A percentile compares a stretch with the other conserved stretches of the same genome.
Evolutionary conservation across 139 green algal genomes (phyloP).

Genomic region (Picochlorum sp.): DNA sequence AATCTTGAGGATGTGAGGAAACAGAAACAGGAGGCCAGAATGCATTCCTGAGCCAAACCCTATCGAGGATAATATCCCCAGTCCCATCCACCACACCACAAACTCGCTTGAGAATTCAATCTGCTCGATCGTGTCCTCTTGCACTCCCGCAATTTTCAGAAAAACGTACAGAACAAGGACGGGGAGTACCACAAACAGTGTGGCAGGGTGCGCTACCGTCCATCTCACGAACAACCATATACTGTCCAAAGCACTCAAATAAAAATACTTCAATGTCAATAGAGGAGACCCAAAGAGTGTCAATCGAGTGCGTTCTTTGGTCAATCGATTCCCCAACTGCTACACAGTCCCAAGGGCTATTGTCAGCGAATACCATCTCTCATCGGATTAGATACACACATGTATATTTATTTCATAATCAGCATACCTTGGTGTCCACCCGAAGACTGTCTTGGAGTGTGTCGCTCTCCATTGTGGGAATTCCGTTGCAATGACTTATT

Average conservation of each 20-base stretch:
- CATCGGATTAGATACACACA: too few species aligned
- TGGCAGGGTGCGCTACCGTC: slow-evolving; percentile 51
- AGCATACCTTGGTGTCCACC: too few species aligned
- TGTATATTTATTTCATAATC: too few species aligned
- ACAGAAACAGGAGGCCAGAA: slow-evolving; percentile 86
- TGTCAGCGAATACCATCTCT: not conserved
- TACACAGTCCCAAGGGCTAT: not conserved
- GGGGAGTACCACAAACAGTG: slow-evolving; percentile 51
- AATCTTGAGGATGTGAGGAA: slow-evolving; percentile 90
- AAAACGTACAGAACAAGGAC: slow-evolving; percentile 39
- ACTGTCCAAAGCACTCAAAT: slow-evolving; percentile 14
- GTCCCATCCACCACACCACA: slow-evolving; percentile 74
- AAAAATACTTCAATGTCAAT: slow-evolving; percentile 49
- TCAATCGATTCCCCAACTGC: slow-evolving; percentile 14
- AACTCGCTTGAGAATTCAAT: slow-evolving; percentile 50
- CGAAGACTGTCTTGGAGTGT: too few species aligned
- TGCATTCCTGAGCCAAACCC: slow-evolving; percentile 89
- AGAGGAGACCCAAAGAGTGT: slow-evolving; percentile 46
- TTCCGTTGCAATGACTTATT: too few species aligned
- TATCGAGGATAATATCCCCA: slow-evolving; percentile 83
- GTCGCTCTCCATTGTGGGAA: too few species aligned
- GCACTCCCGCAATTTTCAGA: slow-evolving; percentile 23
- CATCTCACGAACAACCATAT: slow-evolving; percentile 31
- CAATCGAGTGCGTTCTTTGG: slow-evolving; percentile 19
- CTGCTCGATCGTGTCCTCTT: slow-evolving; percentile 10